Evolutionary conservation across 2,329 filamentous ascomycete species (phyloP).

Genomic region (Corynespora cassiicola): DNA sequence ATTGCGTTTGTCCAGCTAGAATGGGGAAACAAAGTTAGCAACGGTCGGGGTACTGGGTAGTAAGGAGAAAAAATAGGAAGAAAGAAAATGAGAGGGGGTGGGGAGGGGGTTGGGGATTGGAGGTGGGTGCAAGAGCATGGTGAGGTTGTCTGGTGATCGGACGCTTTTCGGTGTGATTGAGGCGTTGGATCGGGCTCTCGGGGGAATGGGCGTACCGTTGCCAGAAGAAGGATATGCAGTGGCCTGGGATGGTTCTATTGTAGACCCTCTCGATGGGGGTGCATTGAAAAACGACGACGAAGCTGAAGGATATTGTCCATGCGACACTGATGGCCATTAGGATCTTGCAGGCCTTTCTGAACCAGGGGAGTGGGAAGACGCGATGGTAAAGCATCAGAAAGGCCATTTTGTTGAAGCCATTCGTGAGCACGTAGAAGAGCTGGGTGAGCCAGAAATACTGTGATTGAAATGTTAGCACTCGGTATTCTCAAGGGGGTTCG

Average conservation of each 20-base stretch:
- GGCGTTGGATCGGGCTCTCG: not conserved
- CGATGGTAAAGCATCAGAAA: conserved; percentile 31
- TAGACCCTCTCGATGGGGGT: conserved; percentile 21
- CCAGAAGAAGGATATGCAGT: conserved; percentile 26
- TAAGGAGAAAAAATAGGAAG: too few species aligned
- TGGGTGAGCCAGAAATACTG: conserved; percentile 32
- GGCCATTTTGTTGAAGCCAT: conserved; percentile 32
- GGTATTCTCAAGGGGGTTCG: not conserved
- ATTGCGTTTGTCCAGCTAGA: conserved; percentile 27
- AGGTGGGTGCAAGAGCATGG: too few species aligned
- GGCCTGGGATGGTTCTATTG: conserved; percentile 20
- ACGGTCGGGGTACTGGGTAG: not conserved
- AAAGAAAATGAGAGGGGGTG: too few species aligned
- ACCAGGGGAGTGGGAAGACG: conserved; percentile 25
- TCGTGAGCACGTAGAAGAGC: conserved; percentile 29
- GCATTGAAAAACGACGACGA: conserved; percentile 29
- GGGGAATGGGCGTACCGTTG: conserved; percentile 30
- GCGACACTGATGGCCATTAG: conserved; percentile 20
- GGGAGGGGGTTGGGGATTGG: too few species aligned
- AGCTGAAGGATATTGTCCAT: conserved; percentile 24
- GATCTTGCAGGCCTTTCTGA: conserved; percentile 20
- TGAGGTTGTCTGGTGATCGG: too few species aligned
- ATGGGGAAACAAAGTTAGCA: conserved; percentile 2
- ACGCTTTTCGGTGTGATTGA: too few species aligned
- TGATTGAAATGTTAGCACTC: not conserved